Base-by-base conservation (phyloP, 2,329 filamentous ascomycete genomes). In the Paramyrothecium roridum region DNA sequence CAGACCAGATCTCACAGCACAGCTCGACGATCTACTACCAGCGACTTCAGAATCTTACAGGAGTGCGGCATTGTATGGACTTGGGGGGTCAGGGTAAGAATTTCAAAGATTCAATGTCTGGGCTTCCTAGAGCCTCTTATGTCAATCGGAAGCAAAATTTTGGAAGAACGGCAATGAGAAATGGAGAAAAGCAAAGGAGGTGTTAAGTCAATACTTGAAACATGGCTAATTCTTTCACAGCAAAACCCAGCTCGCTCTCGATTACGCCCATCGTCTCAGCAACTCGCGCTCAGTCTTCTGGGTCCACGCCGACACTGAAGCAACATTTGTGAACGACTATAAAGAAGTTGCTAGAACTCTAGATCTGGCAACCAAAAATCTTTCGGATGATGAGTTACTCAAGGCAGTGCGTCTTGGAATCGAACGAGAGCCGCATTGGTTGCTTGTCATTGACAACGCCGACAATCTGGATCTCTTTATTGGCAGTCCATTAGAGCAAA, bases 241-340 rank as follows among this genome's bases (percentile, higher is more conserved):
- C 1, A 75, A 75, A 64, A 73, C 72, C 0, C 71, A 74, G 50
- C 61, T 75, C n/a, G 71, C 71, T 2, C 59, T 73, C 3, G 63
- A 72, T 8, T 74, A 68, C 55, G 70, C 68, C 2, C 69, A 72
- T 53, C 52, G 52, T 8, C 61, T 61, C 4, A 59, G 61, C 13
- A 49, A 55, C 1, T n/a, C 53, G 3, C 68, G 66, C 52, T 70
- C 66, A 0, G 61, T 76, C 2, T 72, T 75, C 54, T 75, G 68
- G 72, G 67, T 74, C 2, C 68, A 72, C 54, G 72, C 71, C 11
- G 64, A 70, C 50, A 69, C 54, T 48, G 56, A 65, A 34, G 61
- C 63, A 17, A 71, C 65, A 3, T 71, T 75, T 52, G 46, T 56
- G 2, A 59, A 66, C 12, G 67, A 67, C 54, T 73, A 70, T 48